Evolutionary conservation across 306 rosid species (phyloP).

Genomic region (Oxytropis ochrocephala): DNA sequence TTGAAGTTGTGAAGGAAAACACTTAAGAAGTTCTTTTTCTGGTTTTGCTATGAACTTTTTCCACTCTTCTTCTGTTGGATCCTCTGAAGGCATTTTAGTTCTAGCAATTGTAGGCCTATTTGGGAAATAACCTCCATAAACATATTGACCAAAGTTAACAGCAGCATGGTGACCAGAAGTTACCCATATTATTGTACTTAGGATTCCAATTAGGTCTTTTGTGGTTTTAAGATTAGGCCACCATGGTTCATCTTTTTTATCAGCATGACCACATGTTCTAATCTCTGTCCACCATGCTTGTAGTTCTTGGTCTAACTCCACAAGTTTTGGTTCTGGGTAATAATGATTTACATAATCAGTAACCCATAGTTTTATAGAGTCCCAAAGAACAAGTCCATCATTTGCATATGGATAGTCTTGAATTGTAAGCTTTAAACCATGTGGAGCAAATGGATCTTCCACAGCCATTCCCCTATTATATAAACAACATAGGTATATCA

Average conservation of each 20-base stretch:
- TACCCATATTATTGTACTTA: constrained; percentile 54
- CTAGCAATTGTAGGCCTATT: constrained; percentile 64
- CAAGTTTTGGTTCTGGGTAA: constrained; percentile 31
- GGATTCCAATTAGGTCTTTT: constrained; percentile 47
- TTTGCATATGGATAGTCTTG: constrained; percentile 75
- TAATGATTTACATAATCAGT: constrained; percentile 56
- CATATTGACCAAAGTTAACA: constrained; percentile 71
- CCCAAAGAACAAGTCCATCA: constrained; percentile 69
- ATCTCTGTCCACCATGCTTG: constrained; percentile 89
- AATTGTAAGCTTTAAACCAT: constrained; percentile 57
- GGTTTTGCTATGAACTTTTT: constrained; percentile 40
- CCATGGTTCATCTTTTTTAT: constrained; percentile 81
- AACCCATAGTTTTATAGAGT: constrained; percentile 54
- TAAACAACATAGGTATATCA: neutral
- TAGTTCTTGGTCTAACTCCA: constrained; percentile 55
- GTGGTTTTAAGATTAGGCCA: constrained; percentile 59
- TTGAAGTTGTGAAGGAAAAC: constrained; percentile 70
- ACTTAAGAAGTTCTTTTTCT: constrained; percentile 37
- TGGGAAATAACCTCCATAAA: constrained; percentile 64
- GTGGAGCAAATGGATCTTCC: constrained; percentile 61
- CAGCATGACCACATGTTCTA: constrained; percentile 52
- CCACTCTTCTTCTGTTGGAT: constrained; percentile 40
- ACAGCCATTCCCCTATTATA: constrained; percentile 46
- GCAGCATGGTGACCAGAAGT: constrained; percentile 77
- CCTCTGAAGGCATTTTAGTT: constrained; percentile 54